Evolutionary conservation across 2,329 filamentous ascomycete genomes (phyloP).

Genomic region (Trichoderma aggressivum): DNA sequence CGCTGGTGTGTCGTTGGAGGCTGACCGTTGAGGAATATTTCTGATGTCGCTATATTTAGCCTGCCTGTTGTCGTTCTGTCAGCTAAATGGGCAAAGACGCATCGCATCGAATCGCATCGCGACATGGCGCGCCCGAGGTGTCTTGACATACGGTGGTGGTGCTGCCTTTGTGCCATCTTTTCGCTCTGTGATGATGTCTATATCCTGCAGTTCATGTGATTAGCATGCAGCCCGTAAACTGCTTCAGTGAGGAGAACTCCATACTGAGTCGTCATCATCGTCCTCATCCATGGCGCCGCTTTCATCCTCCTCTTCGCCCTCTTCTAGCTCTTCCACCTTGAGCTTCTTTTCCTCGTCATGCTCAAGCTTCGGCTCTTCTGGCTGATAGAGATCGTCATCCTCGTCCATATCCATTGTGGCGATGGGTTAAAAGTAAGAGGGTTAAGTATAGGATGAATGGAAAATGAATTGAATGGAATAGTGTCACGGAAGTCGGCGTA

Average conservation of each 20-base stretch:
- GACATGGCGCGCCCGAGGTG: not conserved
- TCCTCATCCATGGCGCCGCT: conserved; percentile 60
- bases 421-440: not conserved
- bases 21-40: conserved; percentile 60
- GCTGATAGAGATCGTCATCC: conserved; percentile 64
- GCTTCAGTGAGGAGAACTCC: not conserved
- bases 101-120: not conserved
- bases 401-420: conserved; percentile 61
- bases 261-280: conserved; percentile 41
- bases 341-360: conserved; percentile 30
- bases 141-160: conserved; percentile 53
- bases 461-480: not conserved
- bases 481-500: not conserved
- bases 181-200: conserved; percentile 65
- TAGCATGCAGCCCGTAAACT: not conserved
- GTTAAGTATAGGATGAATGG: not conserved
- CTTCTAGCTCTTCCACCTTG: conserved; percentile 56
- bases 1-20: conserved; percentile 47
- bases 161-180: conserved; percentile 62
- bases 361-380: conserved; percentile 51
- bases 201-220: conserved; percentile 45
- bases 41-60: conserved; percentile 62
- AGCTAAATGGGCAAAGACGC: not conserved
- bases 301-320: conserved; percentile 63
- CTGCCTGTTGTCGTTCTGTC: conserved; percentile 40